Percentiles rank a stretch among this genome's conserved stretches.
Conservation (phyloP, 345 rosid species). For the Salix udensis region DNA sequence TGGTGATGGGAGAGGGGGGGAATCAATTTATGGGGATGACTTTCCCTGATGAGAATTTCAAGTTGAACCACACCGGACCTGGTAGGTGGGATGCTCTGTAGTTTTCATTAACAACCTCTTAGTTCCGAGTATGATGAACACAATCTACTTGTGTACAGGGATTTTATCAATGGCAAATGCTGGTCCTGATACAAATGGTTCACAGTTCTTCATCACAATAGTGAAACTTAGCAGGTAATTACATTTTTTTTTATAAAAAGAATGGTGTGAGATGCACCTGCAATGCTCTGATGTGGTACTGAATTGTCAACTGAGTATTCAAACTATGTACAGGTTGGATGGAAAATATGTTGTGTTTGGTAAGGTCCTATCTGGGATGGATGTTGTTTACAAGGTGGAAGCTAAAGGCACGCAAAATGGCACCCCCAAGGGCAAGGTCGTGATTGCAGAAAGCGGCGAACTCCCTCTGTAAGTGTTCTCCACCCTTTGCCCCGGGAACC, state of each 20-base stretch:
- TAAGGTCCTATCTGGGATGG: constrained; percentile 95
- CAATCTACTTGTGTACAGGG: constrained; percentile 35
- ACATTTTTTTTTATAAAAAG: background rate
- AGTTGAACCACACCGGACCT: constrained; percentile 93
- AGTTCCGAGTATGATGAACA: background rate
- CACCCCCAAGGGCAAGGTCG: constrained; percentile 81
- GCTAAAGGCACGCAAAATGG: constrained; percentile 87
- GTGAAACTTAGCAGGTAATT: constrained; percentile 88
- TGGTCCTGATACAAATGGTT: constrained; percentile 86
- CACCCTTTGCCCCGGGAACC: too few relatives aligned
- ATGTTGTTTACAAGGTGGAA: constrained; percentile 84
- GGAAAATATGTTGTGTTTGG: constrained; percentile 95
- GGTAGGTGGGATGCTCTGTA: constrained; percentile 37
- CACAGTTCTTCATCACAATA: constrained; percentile 90
- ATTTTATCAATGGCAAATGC: constrained; percentile 91
- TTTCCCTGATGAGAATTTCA: constrained; percentile 89
- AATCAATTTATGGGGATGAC: constrained; percentile 92
- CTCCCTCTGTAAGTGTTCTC: constrained; percentile 48
- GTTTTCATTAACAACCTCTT: background rate
- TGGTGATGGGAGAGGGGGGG: constrained; percentile 95
- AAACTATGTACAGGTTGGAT: constrained; percentile 66
- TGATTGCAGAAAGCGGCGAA: constrained; percentile 88
- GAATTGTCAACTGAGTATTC: background rate
- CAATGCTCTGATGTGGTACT: background rate
- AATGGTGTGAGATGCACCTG: background rate